These are phyloP conservation scores for Kernera saxatilis DNA, from an alignment of 345 rosid species.

Conservation along the genomic window DNA sequence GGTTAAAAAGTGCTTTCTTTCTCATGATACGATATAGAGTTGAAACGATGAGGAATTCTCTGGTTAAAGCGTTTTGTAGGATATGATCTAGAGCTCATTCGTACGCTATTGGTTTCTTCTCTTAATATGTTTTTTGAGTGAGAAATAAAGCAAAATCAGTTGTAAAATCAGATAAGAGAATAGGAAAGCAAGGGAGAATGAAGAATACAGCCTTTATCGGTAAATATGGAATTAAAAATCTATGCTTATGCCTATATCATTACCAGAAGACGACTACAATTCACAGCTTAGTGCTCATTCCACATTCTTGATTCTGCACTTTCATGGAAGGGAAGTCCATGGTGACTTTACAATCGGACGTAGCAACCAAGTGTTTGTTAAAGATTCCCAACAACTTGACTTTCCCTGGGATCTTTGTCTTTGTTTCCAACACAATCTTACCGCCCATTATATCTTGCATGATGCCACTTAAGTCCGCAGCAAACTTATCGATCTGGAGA, in stretches of 20 bases:
- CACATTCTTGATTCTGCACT: slow-evolving; percentile 36
- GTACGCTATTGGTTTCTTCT: background rate
- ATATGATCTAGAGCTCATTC: background rate
- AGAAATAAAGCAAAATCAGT: background rate
- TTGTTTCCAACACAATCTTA: slow-evolving; percentile 31
- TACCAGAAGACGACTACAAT: background rate
- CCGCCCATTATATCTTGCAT: slow-evolving; percentile 35
- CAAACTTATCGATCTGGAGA: slow-evolving; percentile 33
- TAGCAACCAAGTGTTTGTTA: slow-evolving; percentile 35
- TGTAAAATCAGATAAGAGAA: background rate
- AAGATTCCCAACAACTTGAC: slow-evolving; percentile 37
- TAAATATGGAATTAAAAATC: background rate
- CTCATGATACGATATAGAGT: background rate
- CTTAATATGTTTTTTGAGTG: background rate
- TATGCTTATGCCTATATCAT: background rate
- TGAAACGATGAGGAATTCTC: background rate
- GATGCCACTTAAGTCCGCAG: slow-evolving; percentile 2
- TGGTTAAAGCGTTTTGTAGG: background rate
- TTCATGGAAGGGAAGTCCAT: slow-evolving; percentile 29
- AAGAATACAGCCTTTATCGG: background rate
- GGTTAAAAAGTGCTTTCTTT: background rate
- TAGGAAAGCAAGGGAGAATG: background rate
- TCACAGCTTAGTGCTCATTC: slow-evolving; percentile 32
- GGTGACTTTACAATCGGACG: slow-evolving; percentile 33
- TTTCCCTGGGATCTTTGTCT: slow-evolving; percentile 40